Conservation (phyloP, 306 rosid species). For the Gillenia trifoliata region DNA sequence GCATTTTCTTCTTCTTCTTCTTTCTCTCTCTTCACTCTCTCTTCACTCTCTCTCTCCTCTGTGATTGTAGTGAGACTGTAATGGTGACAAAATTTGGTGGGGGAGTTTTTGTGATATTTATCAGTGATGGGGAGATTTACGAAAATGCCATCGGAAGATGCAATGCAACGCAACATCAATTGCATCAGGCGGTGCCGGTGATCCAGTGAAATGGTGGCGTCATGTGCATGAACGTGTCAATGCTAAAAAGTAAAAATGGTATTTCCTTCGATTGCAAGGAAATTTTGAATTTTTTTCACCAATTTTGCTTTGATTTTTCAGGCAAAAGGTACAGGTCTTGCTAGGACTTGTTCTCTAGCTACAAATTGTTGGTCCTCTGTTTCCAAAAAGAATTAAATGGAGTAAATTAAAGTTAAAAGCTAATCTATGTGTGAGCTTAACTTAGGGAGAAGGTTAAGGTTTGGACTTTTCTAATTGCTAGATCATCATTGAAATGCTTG, state of each 20-base stretch:
- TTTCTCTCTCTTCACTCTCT: background rate
- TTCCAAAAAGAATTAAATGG: too few species aligned
- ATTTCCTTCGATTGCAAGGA: background rate
- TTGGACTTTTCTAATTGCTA: background rate
- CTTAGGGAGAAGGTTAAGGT: background rate
- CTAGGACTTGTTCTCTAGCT: too few species aligned
- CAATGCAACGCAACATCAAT: background rate
- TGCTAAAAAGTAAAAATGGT: background rate
- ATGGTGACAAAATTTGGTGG: too few species aligned
- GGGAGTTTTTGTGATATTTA: background rate
- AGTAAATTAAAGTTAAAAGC: too few species aligned
- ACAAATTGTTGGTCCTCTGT: too few species aligned
- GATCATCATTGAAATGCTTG: background rate
- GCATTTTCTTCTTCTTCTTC: conserved; percentile 38
- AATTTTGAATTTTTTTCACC: background rate
- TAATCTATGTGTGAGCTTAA: background rate
- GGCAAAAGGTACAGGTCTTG: too few species aligned
- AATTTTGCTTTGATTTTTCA: too few species aligned
- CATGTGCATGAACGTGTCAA: conserved; percentile 8
- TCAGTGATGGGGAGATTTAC: background rate
- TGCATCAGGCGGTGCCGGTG: background rate
- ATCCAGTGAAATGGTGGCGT: background rate
- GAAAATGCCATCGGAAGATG: background rate
- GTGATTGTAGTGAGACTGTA: too few species aligned
- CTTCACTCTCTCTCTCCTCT: background rate